Conservation (phyloP, 208 protist species). For the Entamoeba histolytica region DNA sequence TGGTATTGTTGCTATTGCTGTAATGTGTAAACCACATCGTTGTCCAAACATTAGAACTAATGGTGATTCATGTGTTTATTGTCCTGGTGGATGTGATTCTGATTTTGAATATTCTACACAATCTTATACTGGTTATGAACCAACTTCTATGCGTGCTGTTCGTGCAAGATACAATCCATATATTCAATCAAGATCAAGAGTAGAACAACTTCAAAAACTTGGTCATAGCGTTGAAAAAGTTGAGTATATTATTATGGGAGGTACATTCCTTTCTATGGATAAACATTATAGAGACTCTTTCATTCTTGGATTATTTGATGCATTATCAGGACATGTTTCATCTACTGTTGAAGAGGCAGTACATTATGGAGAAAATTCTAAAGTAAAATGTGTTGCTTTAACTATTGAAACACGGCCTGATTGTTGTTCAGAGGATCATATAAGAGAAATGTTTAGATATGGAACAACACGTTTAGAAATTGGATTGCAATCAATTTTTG, state of each 20-base stretch:
- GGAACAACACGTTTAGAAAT: slow-evolving; percentile 92
- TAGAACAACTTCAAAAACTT: slow-evolving; percentile 60
- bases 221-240: slow-evolving; percentile 63
- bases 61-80: slow-evolving; percentile 63
- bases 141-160: slow-evolving; percentile 71
- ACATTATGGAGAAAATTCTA: slow-evolving; percentile 59
- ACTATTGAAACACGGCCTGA: slow-evolving; percentile 96
- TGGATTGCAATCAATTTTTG: slow-evolving; percentile 86
- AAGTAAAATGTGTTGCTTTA: slow-evolving; percentile 81
- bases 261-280: slow-evolving; percentile 89
- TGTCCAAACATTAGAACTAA: slow-evolving; percentile 69
- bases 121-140: slow-evolving; percentile 59
- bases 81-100: slow-evolving; percentile 65
- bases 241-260: slow-evolving; percentile 93
- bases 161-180: slow-evolving; percentile 65
- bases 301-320: slow-evolving; percentile 59
- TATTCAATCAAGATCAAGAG: slow-evolving; percentile 46
- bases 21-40: slow-evolving; percentile 76
- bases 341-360: slow-evolving; percentile 53
- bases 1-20: slow-evolving; percentile 59
- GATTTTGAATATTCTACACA: slow-evolving; percentile 77
- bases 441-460: slow-evolving; percentile 57
- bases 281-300: slow-evolving; percentile 68
- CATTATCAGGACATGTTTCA: slow-evolving; percentile 49
- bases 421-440: slow-evolving; percentile 63